Base-by-base conservation (phyloP, 2,329 filamentous ascomycete genomes). In the Diaporthe sp. region DNA sequence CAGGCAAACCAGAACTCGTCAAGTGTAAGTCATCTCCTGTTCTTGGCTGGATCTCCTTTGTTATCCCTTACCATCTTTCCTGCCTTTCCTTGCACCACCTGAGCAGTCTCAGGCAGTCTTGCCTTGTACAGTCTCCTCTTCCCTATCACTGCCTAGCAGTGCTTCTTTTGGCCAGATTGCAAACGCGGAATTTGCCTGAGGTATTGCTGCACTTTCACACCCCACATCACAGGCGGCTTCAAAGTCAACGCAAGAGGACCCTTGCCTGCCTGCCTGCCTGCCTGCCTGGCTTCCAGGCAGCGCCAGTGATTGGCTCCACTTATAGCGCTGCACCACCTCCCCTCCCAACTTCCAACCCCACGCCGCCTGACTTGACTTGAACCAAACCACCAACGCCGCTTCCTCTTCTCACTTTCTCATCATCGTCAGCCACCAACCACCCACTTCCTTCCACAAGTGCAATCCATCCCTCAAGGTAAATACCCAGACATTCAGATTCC, bases 291-390 rank as follows among this genome's bases (percentile, higher is more conserved):
- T 31, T 31, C 60, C n/a, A 55, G 71, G 57, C 71, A 72, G n/a
- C 42, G 46, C 46, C 22, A n/a, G 58, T 72, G 42, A 72, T 53
- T 51, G 39, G 71, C 71, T n/a, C 71, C 46, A 65, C 71, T 53
- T 67, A n/a, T 39, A 19, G 22, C 22, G 17, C 22, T 60, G 42
- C 61, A 34, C 44, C 13, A 51, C 44, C 62, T 68, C 55, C 71
- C 68, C 65, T 70, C n/a, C 25, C 53, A 58, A 73, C 71, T 73
- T 65, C 57, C 58, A n/a, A 73, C 71, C 71, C 71, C 71, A 73
- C 71, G 44, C 42, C 34, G 42, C 31, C 25, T 46, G 46, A 53
- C 71, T 72, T 8, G 37, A 62, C 71, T 44, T 55, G 46, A 42
- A 31, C 58, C 58, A 73, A 72, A 72, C 71, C 58, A 65, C 46